Base-by-base conservation (phyloP, 345 rosid species). In the Geranium rotundifolium region DNA sequence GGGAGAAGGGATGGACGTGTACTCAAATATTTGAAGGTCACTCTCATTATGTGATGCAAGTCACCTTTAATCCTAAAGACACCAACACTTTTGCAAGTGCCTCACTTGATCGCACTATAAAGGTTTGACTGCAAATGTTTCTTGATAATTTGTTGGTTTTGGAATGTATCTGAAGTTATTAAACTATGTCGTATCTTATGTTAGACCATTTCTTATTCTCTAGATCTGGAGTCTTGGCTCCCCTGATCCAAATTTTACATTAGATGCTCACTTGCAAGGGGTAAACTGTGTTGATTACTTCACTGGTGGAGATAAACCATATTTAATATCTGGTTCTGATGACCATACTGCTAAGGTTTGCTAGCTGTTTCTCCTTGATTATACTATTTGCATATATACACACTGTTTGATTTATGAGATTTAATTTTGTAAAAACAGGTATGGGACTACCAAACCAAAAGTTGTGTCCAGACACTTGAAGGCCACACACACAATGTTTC, bases 1-100 rank as follows among this genome's bases (percentile, higher is more conserved):
- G 99, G 99, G 99, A 95, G 73, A 90, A 90, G 75, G 90, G 88
- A 67, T 95, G 99, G 99, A 79, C 76, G 23, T 90, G 96, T 69
- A 80, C 92, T 70, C 95, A 85, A 68, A 84, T 88, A 54, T 95
- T 95, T 65, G 99, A 90, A 77, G 99, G 99, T n/a, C 99, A 93
- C 62, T 93, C 99, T 10, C 99, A 93, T 77, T 90, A 90, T 85
- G 97, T 95, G 64, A 95, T 95, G 99, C 97, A 95, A 80, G 95
- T 86, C 34, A 84, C 96, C 18, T 86, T 95, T 69, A 88, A 87
- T 72, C 97, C 97, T 30, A 86, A 85, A 73, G 96, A 90, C 67
- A 84, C 89, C 59, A 84, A 90, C 71, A 90, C 97, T 59, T 95
- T 95, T 75, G 97, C 97, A 46, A 90, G 95, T 75, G 97, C 97